Conservation (phyloP, 805 yeast genomes). For the Lachancea lanzarotensis region DNA sequence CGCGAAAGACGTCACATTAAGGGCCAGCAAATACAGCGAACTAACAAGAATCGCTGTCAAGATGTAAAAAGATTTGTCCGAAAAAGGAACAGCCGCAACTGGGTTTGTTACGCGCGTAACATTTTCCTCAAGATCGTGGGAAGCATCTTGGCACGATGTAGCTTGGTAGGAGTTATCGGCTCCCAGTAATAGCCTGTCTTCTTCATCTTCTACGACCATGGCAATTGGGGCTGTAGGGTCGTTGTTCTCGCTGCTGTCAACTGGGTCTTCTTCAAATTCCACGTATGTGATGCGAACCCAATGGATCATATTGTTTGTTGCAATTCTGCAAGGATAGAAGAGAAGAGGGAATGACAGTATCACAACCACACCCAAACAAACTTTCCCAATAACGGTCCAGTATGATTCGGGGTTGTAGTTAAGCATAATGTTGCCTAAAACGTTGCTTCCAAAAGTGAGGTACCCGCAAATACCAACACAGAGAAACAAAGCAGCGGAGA, state of each 20-base stretch:
- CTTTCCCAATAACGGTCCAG: conserved; percentile 48
- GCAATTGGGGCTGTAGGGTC: conserved; percentile 6
- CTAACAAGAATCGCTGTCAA: conserved; percentile 42
- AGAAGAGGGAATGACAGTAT: conserved; percentile 70
- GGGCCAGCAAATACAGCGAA: conserved; percentile 56
- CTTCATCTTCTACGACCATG: conserved; percentile 10
- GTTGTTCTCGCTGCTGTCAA: not conserved
- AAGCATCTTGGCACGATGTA: conserved; percentile 6
- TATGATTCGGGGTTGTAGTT: conserved; percentile 53
- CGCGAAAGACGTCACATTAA: conserved; percentile 66
- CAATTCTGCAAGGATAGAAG: conserved; percentile 75
- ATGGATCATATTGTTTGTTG: conserved; percentile 57
- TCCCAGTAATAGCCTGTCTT: conserved; percentile 8
- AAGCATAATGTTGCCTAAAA: conserved; percentile 61
- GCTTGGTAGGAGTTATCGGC: not conserved
- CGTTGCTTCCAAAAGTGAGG: conserved; percentile 60
- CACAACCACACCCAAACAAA: conserved; percentile 64
- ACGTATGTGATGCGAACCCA: conserved; percentile 34
- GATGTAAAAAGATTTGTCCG: conserved; percentile 18
- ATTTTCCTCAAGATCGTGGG: conserved; percentile 9
- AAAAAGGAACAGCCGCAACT: conserved; percentile 14
- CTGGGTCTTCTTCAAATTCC: conserved; percentile 1
- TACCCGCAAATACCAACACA: conserved; percentile 66
- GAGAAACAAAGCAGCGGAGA: conserved; percentile 53
- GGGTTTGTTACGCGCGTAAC: not conserved